phyloP scores from a whole-genome alignment of 2,329 filamentous ascomycete species.

The Phoma sp. region DNA sequence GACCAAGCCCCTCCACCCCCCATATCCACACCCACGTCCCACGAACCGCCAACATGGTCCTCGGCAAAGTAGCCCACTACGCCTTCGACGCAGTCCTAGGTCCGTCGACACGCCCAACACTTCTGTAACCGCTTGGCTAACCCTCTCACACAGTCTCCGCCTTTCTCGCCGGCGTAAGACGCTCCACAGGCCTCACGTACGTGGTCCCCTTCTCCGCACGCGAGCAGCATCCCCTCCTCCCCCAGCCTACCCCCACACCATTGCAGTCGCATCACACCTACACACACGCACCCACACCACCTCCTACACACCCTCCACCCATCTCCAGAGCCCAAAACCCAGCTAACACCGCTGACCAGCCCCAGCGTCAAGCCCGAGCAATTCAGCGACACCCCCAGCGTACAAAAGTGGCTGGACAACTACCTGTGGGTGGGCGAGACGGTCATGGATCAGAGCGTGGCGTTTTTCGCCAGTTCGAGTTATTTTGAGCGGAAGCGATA shows the following conservation, averaged over 20 bases:
- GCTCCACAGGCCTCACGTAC: conserved; percentile 97
- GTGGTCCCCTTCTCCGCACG: conserved; percentile 43
- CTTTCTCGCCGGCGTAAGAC: conserved; percentile 95
- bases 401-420: conserved; percentile 88
- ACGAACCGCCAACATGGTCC: conserved; percentile 24
- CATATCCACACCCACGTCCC: not conserved
- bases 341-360: conserved; percentile 51
- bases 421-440: conserved; percentile 96
- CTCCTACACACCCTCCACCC: conserved; percentile 54
- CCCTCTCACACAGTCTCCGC: conserved; percentile 76
- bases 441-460: conserved; percentile 97
- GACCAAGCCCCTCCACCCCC: not conserved
- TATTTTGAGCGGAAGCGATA: conserved; percentile 87
- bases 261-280: not conserved
- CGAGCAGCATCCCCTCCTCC: not conserved
- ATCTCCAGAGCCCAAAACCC: conserved; percentile 31
- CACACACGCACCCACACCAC: not conserved
- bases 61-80: conserved; percentile 92
- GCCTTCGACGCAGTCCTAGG: conserved; percentile 93
- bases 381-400: conserved; percentile 80
- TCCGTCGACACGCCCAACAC: conserved; percentile 56
- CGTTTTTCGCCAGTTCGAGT: conserved; percentile 82
- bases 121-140: conserved; percentile 20
- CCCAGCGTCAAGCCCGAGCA: conserved; percentile 88
- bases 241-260: too few species aligned